These are phyloP conservation scores for Cerioporus squamosus DNA, from an alignment of 1,284 basidiomycete genomes.

Conservation along the genomic window DNA sequence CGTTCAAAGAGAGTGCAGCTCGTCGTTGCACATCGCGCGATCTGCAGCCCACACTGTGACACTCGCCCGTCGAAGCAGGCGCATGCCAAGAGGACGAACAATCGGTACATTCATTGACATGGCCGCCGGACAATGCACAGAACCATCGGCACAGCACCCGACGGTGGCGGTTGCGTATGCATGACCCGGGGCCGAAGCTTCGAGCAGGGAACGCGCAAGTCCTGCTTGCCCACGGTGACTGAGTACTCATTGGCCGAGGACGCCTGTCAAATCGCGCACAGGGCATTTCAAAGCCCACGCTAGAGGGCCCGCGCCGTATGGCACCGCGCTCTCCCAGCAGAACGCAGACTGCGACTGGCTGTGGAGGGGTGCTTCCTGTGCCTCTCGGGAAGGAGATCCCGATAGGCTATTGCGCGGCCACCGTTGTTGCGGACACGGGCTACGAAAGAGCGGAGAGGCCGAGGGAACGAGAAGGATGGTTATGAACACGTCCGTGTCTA, in stretches of 20 bases:
- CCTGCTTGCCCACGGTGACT: constrained; percentile 5
- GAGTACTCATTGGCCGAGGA: constrained; percentile 13
- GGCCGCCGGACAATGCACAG: constrained; percentile 16
- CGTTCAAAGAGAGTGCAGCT: not conserved
- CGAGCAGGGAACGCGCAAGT: not conserved
- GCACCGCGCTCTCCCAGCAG: not conserved
- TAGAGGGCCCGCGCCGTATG: constrained; percentile 14
- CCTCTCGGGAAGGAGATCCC: constrained; percentile 26
- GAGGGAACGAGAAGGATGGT: constrained; percentile 25
- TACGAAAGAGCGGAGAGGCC: constrained; percentile 22
- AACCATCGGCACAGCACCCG: constrained; percentile 13
- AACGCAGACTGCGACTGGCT: not conserved
- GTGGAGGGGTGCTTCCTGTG: constrained; percentile 8
- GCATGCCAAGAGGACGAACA: constrained; percentile 10
- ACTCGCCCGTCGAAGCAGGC: not conserved
- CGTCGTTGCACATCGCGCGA: not conserved
- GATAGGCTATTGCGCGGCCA: constrained; percentile 26
- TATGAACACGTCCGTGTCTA: constrained; percentile 29
- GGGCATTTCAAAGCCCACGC: constrained; percentile 15
- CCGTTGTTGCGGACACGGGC: constrained; percentile 20
- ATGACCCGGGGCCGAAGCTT: constrained; percentile 24
- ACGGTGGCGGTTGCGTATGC: constrained; percentile 14
- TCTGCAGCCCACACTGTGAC: no score
- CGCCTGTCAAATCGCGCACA: constrained; percentile 15
- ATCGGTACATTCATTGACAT: constrained; percentile 10